Percentiles rank a stretch among this genome's conserved stretches.
Evolutionary conservation across 192 early-diverging fungal genomes (phyloP).

Genomic region (Coemansia sp.): DNA sequence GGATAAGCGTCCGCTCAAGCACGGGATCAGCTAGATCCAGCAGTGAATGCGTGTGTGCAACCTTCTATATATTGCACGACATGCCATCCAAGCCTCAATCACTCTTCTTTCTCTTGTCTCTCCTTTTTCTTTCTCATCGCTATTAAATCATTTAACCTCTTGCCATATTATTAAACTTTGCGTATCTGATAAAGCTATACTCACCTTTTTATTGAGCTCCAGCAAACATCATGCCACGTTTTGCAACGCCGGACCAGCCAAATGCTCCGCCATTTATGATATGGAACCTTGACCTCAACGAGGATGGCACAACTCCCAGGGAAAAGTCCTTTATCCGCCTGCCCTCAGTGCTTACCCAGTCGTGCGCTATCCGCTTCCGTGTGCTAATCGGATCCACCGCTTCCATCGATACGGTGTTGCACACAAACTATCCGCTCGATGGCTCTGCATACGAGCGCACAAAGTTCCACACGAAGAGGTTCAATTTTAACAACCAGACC

Average conservation of each 20-base stretch:
- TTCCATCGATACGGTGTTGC: conserved; percentile 68
- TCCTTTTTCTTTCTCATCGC: neutral
- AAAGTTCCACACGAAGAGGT: conserved; percentile 36
- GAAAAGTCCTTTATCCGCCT: conserved; percentile 53
- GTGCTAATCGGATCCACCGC: conserved; percentile 76
- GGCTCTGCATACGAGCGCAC: conserved; percentile 58
- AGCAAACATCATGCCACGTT: conserved; percentile 23
- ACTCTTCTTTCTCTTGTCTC: too few species aligned
- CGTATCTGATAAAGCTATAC: neutral
- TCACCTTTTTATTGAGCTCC: neutral
- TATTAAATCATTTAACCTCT: neutral
- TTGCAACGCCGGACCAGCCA: conserved; percentile 45
- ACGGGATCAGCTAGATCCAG: too few species aligned
- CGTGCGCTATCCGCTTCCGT: conserved; percentile 77
- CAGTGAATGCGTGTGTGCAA: too few species aligned
- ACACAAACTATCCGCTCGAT: conserved; percentile 84
- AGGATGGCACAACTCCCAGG: conserved; percentile 47
- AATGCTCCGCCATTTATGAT: conserved; percentile 47
- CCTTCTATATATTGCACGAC: too few species aligned
- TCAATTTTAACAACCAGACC: conserved; percentile 53
- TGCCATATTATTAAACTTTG: neutral
- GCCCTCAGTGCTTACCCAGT: conserved; percentile 39
- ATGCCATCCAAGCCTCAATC: too few species aligned
- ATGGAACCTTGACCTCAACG: conserved; percentile 54
- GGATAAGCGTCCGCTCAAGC: too few species aligned